phyloP scores from a whole-genome alignment of 176 grass and related monocot species.

The Aegilops speltoides region DNA sequence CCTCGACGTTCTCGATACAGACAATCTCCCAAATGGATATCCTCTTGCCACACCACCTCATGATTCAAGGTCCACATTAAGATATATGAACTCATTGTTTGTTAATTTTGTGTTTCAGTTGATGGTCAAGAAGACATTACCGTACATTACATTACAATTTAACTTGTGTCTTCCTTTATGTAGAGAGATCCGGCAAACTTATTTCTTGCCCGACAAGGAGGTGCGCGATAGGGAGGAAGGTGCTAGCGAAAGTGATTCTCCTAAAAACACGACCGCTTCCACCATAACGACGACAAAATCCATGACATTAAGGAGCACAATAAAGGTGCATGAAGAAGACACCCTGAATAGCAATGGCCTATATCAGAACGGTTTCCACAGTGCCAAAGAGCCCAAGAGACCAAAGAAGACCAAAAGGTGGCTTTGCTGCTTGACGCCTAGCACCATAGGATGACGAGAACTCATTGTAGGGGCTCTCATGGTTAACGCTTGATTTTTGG shows the following conservation, averaged over 20 bases:
- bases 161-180: conserved; percentile 3
- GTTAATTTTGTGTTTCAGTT: background rate
- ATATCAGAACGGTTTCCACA: background rate
- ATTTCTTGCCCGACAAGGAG: background rate
- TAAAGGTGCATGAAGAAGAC: conserved; percentile 45
- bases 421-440: conserved; percentile 40
- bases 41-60: conserved; percentile 8
- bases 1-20: conserved; percentile 14
- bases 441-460: conserved; percentile 22
- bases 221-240: background rate
- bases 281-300: conserved; percentile 28
- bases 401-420: conserved; percentile 24
- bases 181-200: conserved; percentile 25
- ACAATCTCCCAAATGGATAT: conserved; percentile 12
- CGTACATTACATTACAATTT: background rate
- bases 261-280: background rate
- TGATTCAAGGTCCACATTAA: conserved; percentile 61
- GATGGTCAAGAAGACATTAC: background rate
- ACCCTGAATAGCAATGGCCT: conserved; percentile 26
- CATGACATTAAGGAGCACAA: conserved; percentile 24
- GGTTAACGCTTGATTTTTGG: conserved; percentile 1
- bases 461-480: background rate
- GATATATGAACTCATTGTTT: background rate
- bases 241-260: background rate
- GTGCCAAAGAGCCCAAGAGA: conserved; percentile 10